A percentile compares a stretch with the other conserved stretches of the same genome.
phyloP scores from a whole-genome alignment of 169 alveolate genomes.

The Eimeria mitis region DNA sequence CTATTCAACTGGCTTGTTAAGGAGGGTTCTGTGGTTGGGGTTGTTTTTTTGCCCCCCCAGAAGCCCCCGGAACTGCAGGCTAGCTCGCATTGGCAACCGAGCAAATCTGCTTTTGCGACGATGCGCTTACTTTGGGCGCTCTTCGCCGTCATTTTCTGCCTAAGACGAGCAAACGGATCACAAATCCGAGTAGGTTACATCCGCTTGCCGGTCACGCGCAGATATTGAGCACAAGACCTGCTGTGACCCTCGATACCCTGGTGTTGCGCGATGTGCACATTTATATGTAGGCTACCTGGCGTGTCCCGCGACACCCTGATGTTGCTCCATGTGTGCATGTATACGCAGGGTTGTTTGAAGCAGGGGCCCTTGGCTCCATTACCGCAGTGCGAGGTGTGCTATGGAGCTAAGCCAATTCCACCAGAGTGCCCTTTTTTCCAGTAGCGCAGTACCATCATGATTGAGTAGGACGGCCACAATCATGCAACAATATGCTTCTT shows the following conservation, averaged over 20 bases:
- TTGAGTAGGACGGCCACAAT: not conserved
- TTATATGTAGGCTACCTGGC: not conserved
- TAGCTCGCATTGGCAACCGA: not conserved
- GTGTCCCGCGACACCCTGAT: not conserved
- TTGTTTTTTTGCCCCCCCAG: not conserved
- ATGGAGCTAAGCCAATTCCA: not conserved
- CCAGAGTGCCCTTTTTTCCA: not conserved
- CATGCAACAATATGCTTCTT: not conserved
- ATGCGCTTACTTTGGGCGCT: not conserved
- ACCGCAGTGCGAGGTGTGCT: conserved; percentile 36
- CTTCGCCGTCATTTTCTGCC: not conserved
- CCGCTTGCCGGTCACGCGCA: not conserved
- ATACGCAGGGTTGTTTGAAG: not conserved
- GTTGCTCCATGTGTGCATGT: not conserved
- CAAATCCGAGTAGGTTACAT: conserved; percentile 1
- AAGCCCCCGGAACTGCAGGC: not conserved
- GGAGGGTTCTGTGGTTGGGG: not conserved
- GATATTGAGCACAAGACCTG: not conserved
- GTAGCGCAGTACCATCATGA: not conserved
- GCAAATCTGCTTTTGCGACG: conserved; percentile 16
- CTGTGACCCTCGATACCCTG: not conserved
- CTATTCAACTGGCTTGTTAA: not conserved
- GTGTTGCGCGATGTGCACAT: not conserved
- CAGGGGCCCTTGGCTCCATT: not conserved
- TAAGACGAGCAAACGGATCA: not conserved